A percentile compares a stretch with the other conserved stretches of the same genome.
phyloP scores from a whole-genome alignment of 192 early-diverging fungal species.

The Diversispora eburnea region DNA sequence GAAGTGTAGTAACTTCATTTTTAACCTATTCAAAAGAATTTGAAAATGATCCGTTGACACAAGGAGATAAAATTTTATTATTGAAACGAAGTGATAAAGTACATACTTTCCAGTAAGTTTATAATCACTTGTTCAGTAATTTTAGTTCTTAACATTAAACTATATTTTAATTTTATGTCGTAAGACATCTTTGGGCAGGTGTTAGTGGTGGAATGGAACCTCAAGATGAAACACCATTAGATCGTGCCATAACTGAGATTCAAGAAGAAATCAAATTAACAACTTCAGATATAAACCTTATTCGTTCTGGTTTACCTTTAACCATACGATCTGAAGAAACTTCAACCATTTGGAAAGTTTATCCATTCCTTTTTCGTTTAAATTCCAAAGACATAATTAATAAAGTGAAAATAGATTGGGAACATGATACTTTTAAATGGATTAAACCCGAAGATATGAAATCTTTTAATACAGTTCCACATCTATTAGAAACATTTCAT shows the following conservation, averaged over 20 bases:
- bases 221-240: slow-evolving; percentile 8
- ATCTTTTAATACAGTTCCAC: slow-evolving; percentile 9
- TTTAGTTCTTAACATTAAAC: background rate
- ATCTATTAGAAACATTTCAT: slow-evolving; percentile 16
- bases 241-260: slow-evolving; percentile 18
- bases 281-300: background rate
- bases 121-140: background rate
- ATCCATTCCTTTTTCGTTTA: slow-evolving; percentile 18
- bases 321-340: background rate
- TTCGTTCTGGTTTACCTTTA: slow-evolving; percentile 12
- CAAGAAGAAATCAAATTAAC: slow-evolving; percentile 14
- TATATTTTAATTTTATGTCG: background rate
- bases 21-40: background rate
- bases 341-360: slow-evolving; percentile 17
- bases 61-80: slow-evolving; percentile 10
- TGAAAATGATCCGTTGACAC: background rate
- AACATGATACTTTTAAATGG: slow-evolving; percentile 24
- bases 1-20: slow-evolving; percentile 12
- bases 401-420: slow-evolving; percentile 21
- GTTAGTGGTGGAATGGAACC: slow-evolving; percentile 16
- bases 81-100: slow-evolving; percentile 21
- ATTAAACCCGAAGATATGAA: slow-evolving; percentile 7
- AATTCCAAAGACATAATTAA: background rate
- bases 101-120: slow-evolving; percentile 3
- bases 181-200: slow-evolving; percentile 22